Percentiles rank a stretch among this genome's conserved stretches.
Conservation (phyloP, 2,329 filamentous ascomycete species). For the Drechslerella dactyloides region DNA sequence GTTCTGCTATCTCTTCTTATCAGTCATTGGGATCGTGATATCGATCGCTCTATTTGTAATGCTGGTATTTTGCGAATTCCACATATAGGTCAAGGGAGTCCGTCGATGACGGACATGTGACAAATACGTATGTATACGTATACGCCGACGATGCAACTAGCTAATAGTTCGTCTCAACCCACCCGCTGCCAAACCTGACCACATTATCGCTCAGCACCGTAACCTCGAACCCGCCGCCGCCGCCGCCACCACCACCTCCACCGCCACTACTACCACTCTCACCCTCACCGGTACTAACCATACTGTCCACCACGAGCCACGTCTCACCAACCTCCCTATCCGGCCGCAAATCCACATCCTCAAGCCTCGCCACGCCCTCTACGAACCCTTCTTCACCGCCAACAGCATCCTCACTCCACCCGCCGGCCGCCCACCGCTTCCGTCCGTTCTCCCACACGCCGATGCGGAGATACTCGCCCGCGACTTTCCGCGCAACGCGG, state of each 20-base stretch:
- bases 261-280: background rate
- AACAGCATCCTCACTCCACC: slow-evolving; percentile 36
- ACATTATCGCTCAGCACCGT: slow-evolving; percentile 44
- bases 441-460: slow-evolving; percentile 48
- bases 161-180: slow-evolving; percentile 29
- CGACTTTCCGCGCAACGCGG: slow-evolving; percentile 33
- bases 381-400: slow-evolving; percentile 45
- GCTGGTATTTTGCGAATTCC: no score
- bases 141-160: background rate
- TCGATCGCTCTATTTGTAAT: no score
- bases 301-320: slow-evolving; percentile 48
- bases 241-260: background rate
- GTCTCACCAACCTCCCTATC: slow-evolving; percentile 44
- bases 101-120: no score
- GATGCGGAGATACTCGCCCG: slow-evolving; percentile 37
- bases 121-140: no score
- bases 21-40: no score
- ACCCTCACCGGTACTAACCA: slow-evolving; percentile 33
- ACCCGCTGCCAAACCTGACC: slow-evolving; percentile 31
- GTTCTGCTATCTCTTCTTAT: no score
- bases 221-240: slow-evolving; percentile 33
- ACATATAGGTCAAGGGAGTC: no score
- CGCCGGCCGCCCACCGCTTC: slow-evolving; percentile 33
- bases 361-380: slow-evolving; percentile 44
- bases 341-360: slow-evolving; percentile 44